phyloP scores from a whole-genome alignment of 495 filamentous ascomycete species.

The Aspergillus campestris region DNA sequence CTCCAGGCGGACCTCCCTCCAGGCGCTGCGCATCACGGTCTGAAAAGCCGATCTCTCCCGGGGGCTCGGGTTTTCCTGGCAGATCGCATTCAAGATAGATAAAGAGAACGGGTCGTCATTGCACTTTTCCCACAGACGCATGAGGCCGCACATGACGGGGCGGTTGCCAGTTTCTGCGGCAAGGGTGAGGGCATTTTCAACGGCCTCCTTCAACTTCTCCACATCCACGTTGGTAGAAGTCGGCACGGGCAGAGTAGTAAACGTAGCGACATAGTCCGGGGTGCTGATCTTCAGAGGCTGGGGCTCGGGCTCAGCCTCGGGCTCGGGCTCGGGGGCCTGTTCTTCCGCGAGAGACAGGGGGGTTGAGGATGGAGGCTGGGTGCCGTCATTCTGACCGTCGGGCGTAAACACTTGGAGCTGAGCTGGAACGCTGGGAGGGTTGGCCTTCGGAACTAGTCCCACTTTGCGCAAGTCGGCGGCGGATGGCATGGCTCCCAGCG shows the following conservation, averaged over 20 bases:
- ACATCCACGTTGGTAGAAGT: constrained; percentile 16
- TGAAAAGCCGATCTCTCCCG: constrained; percentile 19
- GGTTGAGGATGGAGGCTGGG: constrained; percentile 5
- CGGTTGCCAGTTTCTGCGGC: constrained; percentile 18
- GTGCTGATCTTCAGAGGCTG: constrained; percentile 1
- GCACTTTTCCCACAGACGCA: constrained; percentile 20
- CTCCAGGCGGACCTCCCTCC: constrained; percentile 12
- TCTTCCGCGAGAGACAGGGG: constrained; percentile 12
- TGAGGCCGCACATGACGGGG: constrained; percentile 18
- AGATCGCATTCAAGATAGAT: constrained; percentile 18
- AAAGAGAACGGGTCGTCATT: constrained; percentile 17
- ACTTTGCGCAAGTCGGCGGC: constrained; percentile 22
- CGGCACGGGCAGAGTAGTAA: constrained; percentile 16
- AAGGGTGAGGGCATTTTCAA: constrained; percentile 14
- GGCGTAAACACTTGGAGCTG: constrained; percentile 3
- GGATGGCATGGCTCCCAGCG: constrained; percentile 20
- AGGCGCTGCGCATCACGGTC: constrained; percentile 16
- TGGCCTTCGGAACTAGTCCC: constrained; percentile 14
- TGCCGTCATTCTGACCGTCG: constrained; percentile 10
- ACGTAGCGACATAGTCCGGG: constrained; percentile 9
- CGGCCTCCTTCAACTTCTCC: constrained; percentile 15
- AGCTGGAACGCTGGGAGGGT: constrained; percentile 10
- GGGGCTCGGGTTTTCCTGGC: constrained; percentile 14
- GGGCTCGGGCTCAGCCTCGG: background rate
- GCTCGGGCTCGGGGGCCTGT: background rate